Evolutionary conservation across 805 yeast genomes (phyloP), one percentile per base, ranked within the genome.

Genomic region (Sugiyamaella mastotermitis): DNA sequence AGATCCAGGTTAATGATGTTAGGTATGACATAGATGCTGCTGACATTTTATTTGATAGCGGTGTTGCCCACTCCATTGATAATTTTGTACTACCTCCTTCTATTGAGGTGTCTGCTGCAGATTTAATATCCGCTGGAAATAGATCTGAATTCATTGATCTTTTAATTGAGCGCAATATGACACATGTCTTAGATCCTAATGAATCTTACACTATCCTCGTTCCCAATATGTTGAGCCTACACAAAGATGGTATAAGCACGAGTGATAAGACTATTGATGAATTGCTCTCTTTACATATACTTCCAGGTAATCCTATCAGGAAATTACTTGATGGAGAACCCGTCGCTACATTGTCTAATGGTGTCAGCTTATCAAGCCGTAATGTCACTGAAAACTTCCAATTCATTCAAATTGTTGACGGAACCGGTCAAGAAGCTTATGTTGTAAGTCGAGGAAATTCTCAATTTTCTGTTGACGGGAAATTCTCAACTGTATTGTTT

Each of bases 11-110:
- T 11, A 38, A 31, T 17, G 26, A 23, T 18, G 34, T 28, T 11
- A 17, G 16, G 6, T 35, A 36, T 25, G 20, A 33, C 5, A 29
- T 24, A 17, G 47, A 68, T 37, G 69, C 73, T 42, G 60, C 74
- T 1, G 96, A 88, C 54, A 71, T 84, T 5, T 53, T 88, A 10
- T 88, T 83, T 55, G 77, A 74, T 46, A 81, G 83, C 55, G 97
- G 97, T 1, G 95, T 88, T 0, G 74, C 83, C 1, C 95, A 85
- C 55, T 77, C 88, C 1, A 63, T 83, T 9, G 62, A 69, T 25
- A 57, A 68, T 4, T 64, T 83, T 1, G 46, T 74, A 3, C 60
- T 83, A 11, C 95, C 96, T 0, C 56, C 61, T 0, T 57, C 62
- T 17, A 56, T 88, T 21, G 56, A 66, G 5, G 71, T 88, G 2